Percentiles rank a stretch among this genome's conserved stretches.
Evolutionary conservation across 306 rosid species (phyloP).

Genomic region (Cyclanthera cordifolia): DNA sequence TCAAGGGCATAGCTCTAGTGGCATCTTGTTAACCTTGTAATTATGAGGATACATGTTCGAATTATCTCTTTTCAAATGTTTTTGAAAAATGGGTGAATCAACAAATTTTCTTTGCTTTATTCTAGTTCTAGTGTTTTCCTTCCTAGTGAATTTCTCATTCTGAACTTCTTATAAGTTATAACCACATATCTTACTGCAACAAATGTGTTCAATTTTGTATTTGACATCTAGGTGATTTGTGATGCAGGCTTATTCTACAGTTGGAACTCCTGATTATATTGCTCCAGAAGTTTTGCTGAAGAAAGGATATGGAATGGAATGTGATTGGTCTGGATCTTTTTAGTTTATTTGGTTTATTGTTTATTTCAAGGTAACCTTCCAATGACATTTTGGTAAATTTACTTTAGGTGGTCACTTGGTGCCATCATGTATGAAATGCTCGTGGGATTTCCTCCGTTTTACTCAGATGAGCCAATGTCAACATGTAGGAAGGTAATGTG

Average conservation of each 20-base stretch:
- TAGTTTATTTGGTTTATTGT: constrained; percentile 2
- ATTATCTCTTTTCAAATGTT: no score
- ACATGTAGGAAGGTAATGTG: constrained; percentile 89
- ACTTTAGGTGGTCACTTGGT: constrained; percentile 91
- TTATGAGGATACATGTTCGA: no score
- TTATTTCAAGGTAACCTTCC: constrained; percentile 14
- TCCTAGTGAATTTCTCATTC: not conserved
- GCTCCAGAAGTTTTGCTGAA: constrained; percentile 97
- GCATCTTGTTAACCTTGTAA: no score
- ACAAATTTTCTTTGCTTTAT: not conserved
- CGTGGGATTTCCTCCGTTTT: constrained; percentile 95
- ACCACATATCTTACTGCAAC: not conserved
- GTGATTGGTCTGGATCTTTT: constrained; percentile 63
- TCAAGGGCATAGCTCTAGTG: no score
- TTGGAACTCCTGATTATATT: constrained; percentile 96
- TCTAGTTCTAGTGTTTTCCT: not conserved
- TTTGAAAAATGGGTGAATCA: no score
- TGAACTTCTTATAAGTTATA: not conserved
- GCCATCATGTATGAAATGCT: constrained; percentile 99
- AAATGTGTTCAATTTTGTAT: not conserved
- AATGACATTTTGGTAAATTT: constrained; percentile 25
- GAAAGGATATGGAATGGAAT: constrained; percentile 99
- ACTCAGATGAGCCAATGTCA: constrained; percentile 93
- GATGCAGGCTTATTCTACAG: constrained; percentile 90
- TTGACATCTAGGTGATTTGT: constrained; percentile 5